Evolutionary conservation across 2,329 filamentous ascomycete genomes (phyloP), one percentile per base, ranked within the genome.

Genomic region (Talaromyces rugulosus): DNA sequence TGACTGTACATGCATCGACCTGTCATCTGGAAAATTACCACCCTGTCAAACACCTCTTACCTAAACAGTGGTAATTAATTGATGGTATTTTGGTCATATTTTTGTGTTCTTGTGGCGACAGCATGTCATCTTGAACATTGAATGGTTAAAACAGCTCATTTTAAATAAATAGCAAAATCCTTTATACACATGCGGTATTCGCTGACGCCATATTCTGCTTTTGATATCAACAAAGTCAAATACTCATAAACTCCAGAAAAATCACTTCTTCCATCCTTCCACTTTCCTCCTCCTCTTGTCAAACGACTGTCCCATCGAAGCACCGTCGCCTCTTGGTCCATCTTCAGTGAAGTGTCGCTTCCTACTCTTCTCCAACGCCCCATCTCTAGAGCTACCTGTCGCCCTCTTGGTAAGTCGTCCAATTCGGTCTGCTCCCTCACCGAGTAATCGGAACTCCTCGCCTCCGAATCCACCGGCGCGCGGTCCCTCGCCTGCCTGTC

Each of bases 361-460:
- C 65, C 93, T 84, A 74, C 92, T 96, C 82, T 89, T 93, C 71
- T 96, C 93, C 67, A 91, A 72, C 0, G 85, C 84, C 66, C 83
- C 78, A 56, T 81, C 74, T 66, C 81, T 80, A 40, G 81, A 80
- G 63, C 81, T 82, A 16, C 61, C 61, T 1, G 56, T n/a, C 74
- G 87, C 91, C 72, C 85, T 85, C 75, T 86, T 87, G 6, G 93
- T 97, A 71, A 96, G 80, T 65, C 88, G 83, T 68, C 92, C 89
- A 75, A 97, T 96, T 52, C 94, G 84, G 77, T 96, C 91, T 58
- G 93, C 85, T 7, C 92, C 92, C 73, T 93, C 89, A 61, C 91
- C 91, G 52, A 99, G 80, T 30, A 89, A 88, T 66, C 89, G 86
- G 91, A 92, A 98, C 73, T 98, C 95, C 73, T 98, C 95, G 77